Evolutionary conservation across 306 rosid species (phyloP).

Genomic region (Cicer cuneatum): DNA sequence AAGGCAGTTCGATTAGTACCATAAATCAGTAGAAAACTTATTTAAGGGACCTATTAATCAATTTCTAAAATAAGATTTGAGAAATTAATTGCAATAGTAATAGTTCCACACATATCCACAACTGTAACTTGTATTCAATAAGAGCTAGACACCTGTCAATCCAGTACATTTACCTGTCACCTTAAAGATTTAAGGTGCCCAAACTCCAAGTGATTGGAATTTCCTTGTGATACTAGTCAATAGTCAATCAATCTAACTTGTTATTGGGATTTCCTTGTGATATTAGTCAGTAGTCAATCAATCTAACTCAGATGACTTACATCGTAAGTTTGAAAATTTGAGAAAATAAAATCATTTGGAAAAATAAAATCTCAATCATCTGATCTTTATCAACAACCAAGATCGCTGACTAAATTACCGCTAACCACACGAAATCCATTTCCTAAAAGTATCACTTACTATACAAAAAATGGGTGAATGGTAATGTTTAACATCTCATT

Average conservation of each 20-base stretch:
- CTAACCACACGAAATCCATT: background rate
- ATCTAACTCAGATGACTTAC: background rate
- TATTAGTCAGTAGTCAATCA: background rate
- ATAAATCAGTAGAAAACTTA: background rate
- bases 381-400: background rate
- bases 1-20: background rate
- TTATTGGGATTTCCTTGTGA: background rate
- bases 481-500: constrained; percentile 1
- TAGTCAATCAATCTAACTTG: background rate
- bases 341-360: background rate
- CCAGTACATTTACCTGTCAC: background rate
- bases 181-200: background rate
- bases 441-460: constrained; percentile 5
- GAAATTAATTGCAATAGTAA: constrained; percentile 15
- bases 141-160: background rate
- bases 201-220: background rate
- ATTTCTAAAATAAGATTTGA: background rate
- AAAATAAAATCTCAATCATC: background rate
- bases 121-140: constrained; percentile 2
- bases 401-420: background rate
- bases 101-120: background rate
- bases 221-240: background rate
- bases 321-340: background rate
- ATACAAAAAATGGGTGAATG: constrained; percentile 24
- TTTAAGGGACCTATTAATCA: background rate